Evolutionary conservation across 345 rosid species (phyloP).

Genomic region (Eucalyptus brandiana): DNA sequence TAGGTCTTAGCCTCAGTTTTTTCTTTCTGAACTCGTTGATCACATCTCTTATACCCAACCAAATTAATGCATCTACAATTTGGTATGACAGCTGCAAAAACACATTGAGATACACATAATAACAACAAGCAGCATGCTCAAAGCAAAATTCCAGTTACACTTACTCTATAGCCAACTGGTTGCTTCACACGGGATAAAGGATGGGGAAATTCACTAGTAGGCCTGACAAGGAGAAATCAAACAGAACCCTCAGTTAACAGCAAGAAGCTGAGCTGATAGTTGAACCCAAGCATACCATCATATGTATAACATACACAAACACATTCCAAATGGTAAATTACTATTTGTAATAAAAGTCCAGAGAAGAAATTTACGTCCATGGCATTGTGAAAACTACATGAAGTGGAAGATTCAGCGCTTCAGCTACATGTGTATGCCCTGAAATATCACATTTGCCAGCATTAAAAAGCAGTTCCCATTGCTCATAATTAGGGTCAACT

Average conservation of each 20-base stretch:
- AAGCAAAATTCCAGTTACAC: background rate
- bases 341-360: background rate
- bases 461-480: background rate
- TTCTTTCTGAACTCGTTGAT: conserved; percentile 41
- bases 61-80: conserved; percentile 36
- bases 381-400: conserved; percentile 56
- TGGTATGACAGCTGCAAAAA: conserved; percentile 38
- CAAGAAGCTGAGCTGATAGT: background rate
- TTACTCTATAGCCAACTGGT: conserved; percentile 27
- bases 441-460: background rate
- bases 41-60: conserved; percentile 49
- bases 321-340: background rate
- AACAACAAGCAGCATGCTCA: background rate
- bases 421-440: conserved; percentile 54
- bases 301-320: background rate
- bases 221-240: conserved; percentile 10
- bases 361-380: conserved; percentile 40
- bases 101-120: background rate
- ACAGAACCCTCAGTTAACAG: background rate
- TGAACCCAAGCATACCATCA: background rate
- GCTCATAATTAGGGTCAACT: background rate
- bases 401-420: conserved; percentile 27
- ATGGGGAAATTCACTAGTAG: conserved; percentile 50
- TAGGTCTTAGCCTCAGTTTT: conserved; percentile 25
- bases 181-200: conserved; percentile 47